Evolutionary conservation across 805 yeast species (phyloP).

Genomic region (Diddensiella santjacobensis): DNA sequence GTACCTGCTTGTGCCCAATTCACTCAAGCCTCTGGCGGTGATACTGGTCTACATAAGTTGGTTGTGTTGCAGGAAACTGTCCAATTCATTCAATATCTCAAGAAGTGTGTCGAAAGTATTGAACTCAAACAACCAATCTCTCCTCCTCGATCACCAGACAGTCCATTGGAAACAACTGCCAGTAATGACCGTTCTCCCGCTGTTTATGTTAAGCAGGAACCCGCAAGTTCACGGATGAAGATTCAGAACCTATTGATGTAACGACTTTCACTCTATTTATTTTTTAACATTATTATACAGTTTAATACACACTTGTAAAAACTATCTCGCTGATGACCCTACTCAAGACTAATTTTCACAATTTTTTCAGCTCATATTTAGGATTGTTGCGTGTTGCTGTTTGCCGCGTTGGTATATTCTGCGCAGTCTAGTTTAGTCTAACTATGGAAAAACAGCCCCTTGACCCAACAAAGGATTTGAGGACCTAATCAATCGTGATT

Average conservation of each 20-base stretch:
- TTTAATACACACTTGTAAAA: too few relatives aligned
- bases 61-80: slow-evolving; percentile 81
- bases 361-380: too few relatives aligned
- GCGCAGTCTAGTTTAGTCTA: too few relatives aligned
- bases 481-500: too few relatives aligned
- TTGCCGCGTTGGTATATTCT: too few relatives aligned
- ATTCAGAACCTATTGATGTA: neutral
- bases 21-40: slow-evolving; percentile 33
- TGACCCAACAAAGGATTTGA: too few relatives aligned
- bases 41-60: slow-evolving; percentile 72
- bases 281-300: neutral
- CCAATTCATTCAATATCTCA: slow-evolving; percentile 70
- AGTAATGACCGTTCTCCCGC: neutral
- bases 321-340: too few relatives aligned
- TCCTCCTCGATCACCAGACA: slow-evolving; percentile 4
- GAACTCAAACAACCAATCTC: slow-evolving; percentile 6
- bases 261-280: neutral
- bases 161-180: neutral
- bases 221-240: neutral
- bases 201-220: neutral
- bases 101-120: slow-evolving; percentile 30
- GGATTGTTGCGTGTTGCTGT: too few relatives aligned
- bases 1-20: slow-evolving; percentile 74
- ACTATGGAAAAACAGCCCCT: too few relatives aligned
- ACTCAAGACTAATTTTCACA: too few relatives aligned